Percentiles rank a stretch among this genome's conserved stretches.
phyloP scores from a whole-genome alignment of 1,284 basidiomycete genomes.

The Trichosporon asahii region DNA sequence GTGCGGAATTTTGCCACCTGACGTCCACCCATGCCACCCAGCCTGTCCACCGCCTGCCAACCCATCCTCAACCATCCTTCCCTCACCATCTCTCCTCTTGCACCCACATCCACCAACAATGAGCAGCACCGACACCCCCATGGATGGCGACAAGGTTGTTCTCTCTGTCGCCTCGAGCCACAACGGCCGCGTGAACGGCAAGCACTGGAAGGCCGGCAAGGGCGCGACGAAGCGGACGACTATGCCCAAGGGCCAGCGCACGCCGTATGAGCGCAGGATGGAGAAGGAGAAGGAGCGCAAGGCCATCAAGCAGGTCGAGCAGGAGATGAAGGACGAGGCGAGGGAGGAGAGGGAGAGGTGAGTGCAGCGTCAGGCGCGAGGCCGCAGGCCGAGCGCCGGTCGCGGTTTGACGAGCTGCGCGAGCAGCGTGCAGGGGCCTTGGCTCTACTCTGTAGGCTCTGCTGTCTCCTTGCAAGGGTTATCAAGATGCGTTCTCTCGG shows the following conservation, averaged over 20 bases:
- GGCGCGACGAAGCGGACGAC: slow-evolving; percentile 41
- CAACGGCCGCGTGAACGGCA: slow-evolving; percentile 44
- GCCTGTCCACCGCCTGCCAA: neutral
- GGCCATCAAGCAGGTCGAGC: slow-evolving; percentile 47
- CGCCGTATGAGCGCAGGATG: slow-evolving; percentile 43
- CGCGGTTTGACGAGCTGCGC: too few relatives aligned
- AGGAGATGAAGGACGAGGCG: slow-evolving; percentile 51
- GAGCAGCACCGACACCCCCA: neutral
- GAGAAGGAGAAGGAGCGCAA: slow-evolving; percentile 42
- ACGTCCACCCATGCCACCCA: neutral
- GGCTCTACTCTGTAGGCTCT: too few relatives aligned
- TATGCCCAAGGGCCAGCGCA: slow-evolving; percentile 40
- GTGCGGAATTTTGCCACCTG: neutral
- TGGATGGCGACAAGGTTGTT: neutral
- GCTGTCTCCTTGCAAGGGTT: too few relatives aligned
- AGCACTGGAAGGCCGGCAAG: slow-evolving; percentile 49
- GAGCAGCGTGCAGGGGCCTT: too few relatives aligned
- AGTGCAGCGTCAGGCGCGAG: slow-evolving; percentile 20
- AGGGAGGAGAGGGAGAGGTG: slow-evolving; percentile 44
- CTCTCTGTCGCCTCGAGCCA: slow-evolving; percentile 29
- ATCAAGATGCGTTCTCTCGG: too few relatives aligned
- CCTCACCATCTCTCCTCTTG: neutral
- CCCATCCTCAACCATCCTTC: neutral
- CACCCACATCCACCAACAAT: neutral
- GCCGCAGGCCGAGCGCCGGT: neutral